phyloP scores from a whole-genome alignment of 768 basidiomycete genomes.

The Suillus americanus region DNA sequence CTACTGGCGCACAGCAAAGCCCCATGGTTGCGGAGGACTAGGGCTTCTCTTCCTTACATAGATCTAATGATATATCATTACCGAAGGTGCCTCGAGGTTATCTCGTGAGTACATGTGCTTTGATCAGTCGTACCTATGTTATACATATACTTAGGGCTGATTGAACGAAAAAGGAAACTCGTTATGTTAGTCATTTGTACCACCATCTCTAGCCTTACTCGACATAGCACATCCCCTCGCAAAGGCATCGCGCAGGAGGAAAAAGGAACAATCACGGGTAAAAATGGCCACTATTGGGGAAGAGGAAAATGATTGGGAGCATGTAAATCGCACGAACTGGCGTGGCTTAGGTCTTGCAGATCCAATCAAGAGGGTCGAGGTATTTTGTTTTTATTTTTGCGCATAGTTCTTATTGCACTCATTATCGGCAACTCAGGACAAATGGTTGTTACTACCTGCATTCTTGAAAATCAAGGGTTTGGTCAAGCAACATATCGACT shows the following conservation, averaged over 20 bases:
- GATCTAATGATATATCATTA: too few species aligned
- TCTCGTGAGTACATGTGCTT: too few species aligned
- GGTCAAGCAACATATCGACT: conserved; percentile 98
- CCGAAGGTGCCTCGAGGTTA: too few species aligned
- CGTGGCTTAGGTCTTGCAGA: conserved; percentile 81
- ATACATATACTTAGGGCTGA: too few species aligned
- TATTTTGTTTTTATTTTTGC: conserved; percentile 36
- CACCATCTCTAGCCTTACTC: too few species aligned
- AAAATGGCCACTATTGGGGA: conserved; percentile 7
- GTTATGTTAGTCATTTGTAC: too few species aligned
- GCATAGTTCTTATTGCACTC: conserved; percentile 5
- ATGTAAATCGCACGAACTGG: conserved; percentile 58
- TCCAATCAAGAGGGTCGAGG: conserved; percentile 89
- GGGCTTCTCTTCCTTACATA: too few species aligned
- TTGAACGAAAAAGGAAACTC: too few species aligned
- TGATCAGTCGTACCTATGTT: too few species aligned
- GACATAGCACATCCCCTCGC: not conserved
- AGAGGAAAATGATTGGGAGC: conserved; percentile 57
- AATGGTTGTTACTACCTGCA: conserved; percentile 96
- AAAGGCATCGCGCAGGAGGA: not conserved
- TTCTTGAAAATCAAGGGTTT: conserved; percentile 97
- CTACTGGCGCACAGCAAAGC: too few species aligned
- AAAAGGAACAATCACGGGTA: not conserved
- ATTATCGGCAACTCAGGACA: conserved; percentile 61
- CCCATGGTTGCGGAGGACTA: too few species aligned